Base-by-base conservation (phyloP, 495 filamentous ascomycete genomes). In the Daldinia concentrica region DNA sequence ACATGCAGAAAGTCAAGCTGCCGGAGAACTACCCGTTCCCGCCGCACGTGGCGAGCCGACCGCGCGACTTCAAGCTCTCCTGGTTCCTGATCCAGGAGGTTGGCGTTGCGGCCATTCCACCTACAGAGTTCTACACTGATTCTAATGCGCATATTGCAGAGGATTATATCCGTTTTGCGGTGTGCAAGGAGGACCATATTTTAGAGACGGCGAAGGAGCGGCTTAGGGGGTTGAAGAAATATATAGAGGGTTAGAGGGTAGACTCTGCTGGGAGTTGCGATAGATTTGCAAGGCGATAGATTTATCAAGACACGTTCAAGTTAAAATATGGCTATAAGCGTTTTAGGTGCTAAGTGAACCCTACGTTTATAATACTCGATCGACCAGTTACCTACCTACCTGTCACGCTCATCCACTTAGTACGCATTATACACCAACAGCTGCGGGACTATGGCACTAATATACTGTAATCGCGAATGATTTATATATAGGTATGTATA, bases 81-180 rank as follows among this genome's bases (percentile, higher is more conserved):
- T 99, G 95, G 95, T 98, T 97, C 81, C 80, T 97, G 69, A 99
- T 99, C 78, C 93, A 92, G 79, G 95, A 98, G 83, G 83, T 98
- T 56, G 95, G 95, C 5, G 93, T 99, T 2, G 95, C 95, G 6
- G 93, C 94, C 1, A 99, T 99, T 69, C 95, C 95, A 3, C 95
- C 95, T 0, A 97, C 92, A 0, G 95, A 99, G 80, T 99, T 99
- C 79, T 98, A 98, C 74, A 97, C 93, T 22, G 87, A 90, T 50
- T 82, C 79, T 64, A 97, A 97, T 66, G 88, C 91, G 32, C 87
- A 91, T 66, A 90, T 97, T 73, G 95, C 90, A 4, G 92, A 97
- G 86, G 91, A 98, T 76, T 99, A 94, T 78, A 82, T 99, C 69
- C 83, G 95, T 41, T 99, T 99, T 81, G 95, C 95, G 2, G 95